Conservation (phyloP, 192 early-diverging fungal species). For the Entomortierella beljakovae region DNA sequence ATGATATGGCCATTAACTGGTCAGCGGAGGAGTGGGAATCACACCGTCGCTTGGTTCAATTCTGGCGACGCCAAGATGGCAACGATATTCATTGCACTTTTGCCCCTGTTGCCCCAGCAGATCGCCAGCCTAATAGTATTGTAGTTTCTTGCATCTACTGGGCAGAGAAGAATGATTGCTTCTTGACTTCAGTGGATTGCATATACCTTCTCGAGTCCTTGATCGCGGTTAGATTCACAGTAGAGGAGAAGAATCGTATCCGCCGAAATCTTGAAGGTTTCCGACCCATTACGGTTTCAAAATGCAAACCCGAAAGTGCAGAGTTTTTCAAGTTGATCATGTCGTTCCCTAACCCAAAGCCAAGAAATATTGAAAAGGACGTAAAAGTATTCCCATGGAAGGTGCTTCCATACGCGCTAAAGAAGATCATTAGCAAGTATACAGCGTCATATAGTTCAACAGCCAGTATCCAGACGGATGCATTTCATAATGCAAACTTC, state of each 20-base stretch:
- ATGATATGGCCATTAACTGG: constrained; percentile 76
- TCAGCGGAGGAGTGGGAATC: constrained; percentile 70
- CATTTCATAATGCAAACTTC: constrained; percentile 52
- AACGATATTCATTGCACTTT: constrained; percentile 74
- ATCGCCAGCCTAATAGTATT: constrained; percentile 71
- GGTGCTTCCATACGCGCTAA: constrained; percentile 71
- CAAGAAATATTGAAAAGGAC: constrained; percentile 90
- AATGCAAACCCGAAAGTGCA: constrained; percentile 78
- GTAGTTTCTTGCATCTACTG: constrained; percentile 82
- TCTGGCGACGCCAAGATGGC: constrained; percentile 73
- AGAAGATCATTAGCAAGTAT: constrained; percentile 86
- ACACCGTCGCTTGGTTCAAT: constrained; percentile 76
- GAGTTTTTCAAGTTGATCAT: constrained; percentile 87
- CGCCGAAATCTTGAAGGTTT: constrained; percentile 87
- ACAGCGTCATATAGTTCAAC: constrained; percentile 63
- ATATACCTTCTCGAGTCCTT: constrained; percentile 78
- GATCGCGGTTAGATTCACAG: constrained; percentile 78
- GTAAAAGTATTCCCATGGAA: constrained; percentile 69
- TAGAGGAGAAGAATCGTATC: constrained; percentile 90
- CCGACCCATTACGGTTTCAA: constrained; percentile 81
- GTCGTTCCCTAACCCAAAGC: constrained; percentile 84
- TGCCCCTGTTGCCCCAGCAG: constrained; percentile 64
- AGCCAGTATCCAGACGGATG: constrained; percentile 56
- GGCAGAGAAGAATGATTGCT: constrained; percentile 75
- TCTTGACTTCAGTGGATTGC: constrained; percentile 82